Evolutionary conservation across 306 rosid genomes (phyloP), one percentile per base, ranked within the genome.

Genomic region (Senna tora): DNA sequence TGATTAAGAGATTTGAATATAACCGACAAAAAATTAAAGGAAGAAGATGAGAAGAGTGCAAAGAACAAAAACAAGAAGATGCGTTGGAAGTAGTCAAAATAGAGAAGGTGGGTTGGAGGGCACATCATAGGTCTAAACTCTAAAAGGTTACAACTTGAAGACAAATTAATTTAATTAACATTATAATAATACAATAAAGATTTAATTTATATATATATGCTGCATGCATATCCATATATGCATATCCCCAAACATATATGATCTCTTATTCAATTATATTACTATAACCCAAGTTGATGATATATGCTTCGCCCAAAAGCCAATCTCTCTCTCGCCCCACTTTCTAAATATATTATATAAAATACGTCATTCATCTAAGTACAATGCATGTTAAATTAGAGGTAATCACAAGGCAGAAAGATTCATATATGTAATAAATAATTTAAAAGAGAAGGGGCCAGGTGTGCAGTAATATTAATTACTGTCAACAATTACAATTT

Each of bases 41-140:
- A 28, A 51, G 43, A 41, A 46, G 12, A 52, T 52, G 55, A 7
- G 45, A 9, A 53, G 46, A 1, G n/a, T 41, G n/a, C 53, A 25
- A 2, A 43, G 41, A 38, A 49, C 57, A 47, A 65, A 55, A n/a
- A n/a, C n/a, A 1, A 36, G 39, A 20, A 21, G 6, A 47, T 41
- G 41, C 19, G 55, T 39, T n/a, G 64, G 45, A 63, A 20, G 53
- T 41, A 5, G 76, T 69, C 59, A 57, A 69, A 69, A 43, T 4
- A 6, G 52, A 50, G 4, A 47, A 28, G 30, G 30, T 69, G 73
- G 65, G 83, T 60, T 75, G 81, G 79, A 66, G 46, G 46, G 11
- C 58, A 60, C 17, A 25, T 32, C 65, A 43, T 45, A 28, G 8
- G 32, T 64, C 20, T 17, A 20, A 62, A n/a, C n/a, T n/a, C n/a